phyloP scores from a whole-genome alignment of 805 yeast genomes.

The Wickerhamomyces kurtzmanii region DNA sequence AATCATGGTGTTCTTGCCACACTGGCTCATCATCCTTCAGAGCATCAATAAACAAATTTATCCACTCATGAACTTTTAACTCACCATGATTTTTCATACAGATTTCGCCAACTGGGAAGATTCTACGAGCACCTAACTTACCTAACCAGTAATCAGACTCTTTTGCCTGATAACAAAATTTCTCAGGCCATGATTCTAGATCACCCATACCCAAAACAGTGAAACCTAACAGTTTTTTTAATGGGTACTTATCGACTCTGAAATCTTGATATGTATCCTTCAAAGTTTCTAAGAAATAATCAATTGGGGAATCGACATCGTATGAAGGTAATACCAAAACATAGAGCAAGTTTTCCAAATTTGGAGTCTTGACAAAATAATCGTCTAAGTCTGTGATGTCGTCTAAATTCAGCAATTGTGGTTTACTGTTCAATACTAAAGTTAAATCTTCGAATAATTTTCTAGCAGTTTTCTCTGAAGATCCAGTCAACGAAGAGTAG shows the following conservation, averaged over 20 bases:
- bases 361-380: slow-evolving; percentile 62
- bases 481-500: slow-evolving; percentile 81
- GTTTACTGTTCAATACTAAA: slow-evolving; percentile 23
- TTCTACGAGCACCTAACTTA: slow-evolving; percentile 76
- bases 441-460: slow-evolving; percentile 24
- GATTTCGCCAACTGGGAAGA: slow-evolving; percentile 75
- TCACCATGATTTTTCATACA: slow-evolving; percentile 70
- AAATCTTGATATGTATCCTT: slow-evolving; percentile 79
- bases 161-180: slow-evolving; percentile 80
- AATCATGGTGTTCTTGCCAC: slow-evolving; percentile 47
- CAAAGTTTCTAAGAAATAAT: slow-evolving; percentile 72
- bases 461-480: slow-evolving; percentile 63
- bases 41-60: slow-evolving; percentile 44
- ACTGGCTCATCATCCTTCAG: slow-evolving; percentile 68
- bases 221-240: slow-evolving; percentile 62
- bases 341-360: slow-evolving; percentile 40
- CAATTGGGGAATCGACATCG: slow-evolving; percentile 88
- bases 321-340: slow-evolving; percentile 79
- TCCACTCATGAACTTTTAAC: slow-evolving; percentile 56
- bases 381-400: slow-evolving; percentile 80
- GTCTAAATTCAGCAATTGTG: slow-evolving; percentile 60
- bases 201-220: slow-evolving; percentile 87
- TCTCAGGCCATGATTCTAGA: slow-evolving; percentile 72
- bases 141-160: slow-evolving; percentile 67
- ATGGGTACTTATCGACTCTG: slow-evolving; percentile 75